These are phyloP conservation scores for Whalleya microplaca DNA, from an alignment of 2,329 filamentous ascomycete species.

Conservation along the genomic window DNA sequence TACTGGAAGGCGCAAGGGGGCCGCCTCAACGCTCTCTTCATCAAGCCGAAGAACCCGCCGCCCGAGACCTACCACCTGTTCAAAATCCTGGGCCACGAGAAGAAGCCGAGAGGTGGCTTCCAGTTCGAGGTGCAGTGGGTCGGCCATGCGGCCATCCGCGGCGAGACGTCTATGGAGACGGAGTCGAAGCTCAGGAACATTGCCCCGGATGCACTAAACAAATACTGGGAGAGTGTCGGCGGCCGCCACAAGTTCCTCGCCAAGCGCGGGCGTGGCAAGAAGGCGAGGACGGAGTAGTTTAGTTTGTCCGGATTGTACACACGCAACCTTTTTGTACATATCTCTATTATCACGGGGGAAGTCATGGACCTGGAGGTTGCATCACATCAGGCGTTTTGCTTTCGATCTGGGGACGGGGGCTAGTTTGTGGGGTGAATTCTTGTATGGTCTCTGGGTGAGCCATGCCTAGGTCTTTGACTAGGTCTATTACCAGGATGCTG, in stretches of 20 bases:
- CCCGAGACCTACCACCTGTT: constrained; percentile 36
- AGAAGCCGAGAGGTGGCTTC: constrained; percentile 32
- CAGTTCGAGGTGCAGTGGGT: constrained; percentile 40
- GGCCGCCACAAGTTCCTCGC: constrained; percentile 32
- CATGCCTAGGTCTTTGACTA: background rate
- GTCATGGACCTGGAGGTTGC: constrained; percentile 8
- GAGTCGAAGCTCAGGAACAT: constrained; percentile 35
- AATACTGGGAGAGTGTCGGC: constrained; percentile 37
- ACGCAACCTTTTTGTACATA: constrained; percentile 14
- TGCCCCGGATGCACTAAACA: constrained; percentile 27
- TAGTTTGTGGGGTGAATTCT: constrained; percentile 1
- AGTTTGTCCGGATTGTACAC: background rate
- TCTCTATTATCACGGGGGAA: constrained; percentile 3
- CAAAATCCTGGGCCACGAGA: constrained; percentile 35
- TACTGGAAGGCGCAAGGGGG: constrained; percentile 41
- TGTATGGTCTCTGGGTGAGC: background rate
- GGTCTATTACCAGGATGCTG: too few species aligned
- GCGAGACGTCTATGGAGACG: constrained; percentile 36
- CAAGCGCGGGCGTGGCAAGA: constrained; percentile 35
- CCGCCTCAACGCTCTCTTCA: constrained; percentile 35
- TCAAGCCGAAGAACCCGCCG: constrained; percentile 30
- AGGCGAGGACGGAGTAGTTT: constrained; percentile 14
- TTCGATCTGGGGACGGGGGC: constrained; percentile 1
- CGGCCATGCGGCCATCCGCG: constrained; percentile 33
- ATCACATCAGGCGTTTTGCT: constrained; percentile 18